Evolutionary conservation across 352 stramenopile genomes (phyloP).

Genomic region (Ophiocytium majus): DNA sequence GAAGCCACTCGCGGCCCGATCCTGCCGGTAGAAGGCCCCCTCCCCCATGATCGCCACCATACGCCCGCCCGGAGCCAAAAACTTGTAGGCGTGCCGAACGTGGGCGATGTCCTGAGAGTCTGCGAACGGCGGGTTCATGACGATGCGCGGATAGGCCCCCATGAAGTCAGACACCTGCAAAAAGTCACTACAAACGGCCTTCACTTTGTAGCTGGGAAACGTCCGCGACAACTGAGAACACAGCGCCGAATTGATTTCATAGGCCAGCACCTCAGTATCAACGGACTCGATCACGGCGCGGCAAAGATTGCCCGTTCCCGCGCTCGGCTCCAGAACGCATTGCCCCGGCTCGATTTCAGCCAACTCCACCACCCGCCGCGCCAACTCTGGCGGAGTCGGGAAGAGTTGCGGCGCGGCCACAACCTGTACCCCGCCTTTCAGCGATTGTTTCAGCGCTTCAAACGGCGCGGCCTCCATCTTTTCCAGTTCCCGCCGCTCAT

Average conservation of each 20-base stretch:
- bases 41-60: neutral
- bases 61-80: neutral
- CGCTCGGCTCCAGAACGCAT: neutral
- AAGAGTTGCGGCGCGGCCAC: slow-evolving; percentile 1
- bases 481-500: too few relatives aligned
- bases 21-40: neutral
- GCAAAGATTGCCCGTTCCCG: neutral
- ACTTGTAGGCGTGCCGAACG: neutral
- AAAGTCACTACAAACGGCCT: neutral
- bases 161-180: neutral
- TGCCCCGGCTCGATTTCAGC: neutral
- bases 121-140: slow-evolving; percentile 5
- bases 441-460: neutral
- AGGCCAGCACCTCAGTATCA: neutral
- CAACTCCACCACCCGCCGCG: slow-evolving; percentile 4
- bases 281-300: neutral
- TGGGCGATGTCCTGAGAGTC: neutral
- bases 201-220: neutral
- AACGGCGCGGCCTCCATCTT: neutral
- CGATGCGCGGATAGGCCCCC: neutral
- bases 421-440: neutral
- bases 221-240: neutral
- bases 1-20: too few relatives aligned
- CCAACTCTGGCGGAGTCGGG: neutral
- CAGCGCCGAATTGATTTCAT: neutral